Conservation (phyloP, 495 filamentous ascomycete species). For the Pyrenopolyporus hunteri region DNA sequence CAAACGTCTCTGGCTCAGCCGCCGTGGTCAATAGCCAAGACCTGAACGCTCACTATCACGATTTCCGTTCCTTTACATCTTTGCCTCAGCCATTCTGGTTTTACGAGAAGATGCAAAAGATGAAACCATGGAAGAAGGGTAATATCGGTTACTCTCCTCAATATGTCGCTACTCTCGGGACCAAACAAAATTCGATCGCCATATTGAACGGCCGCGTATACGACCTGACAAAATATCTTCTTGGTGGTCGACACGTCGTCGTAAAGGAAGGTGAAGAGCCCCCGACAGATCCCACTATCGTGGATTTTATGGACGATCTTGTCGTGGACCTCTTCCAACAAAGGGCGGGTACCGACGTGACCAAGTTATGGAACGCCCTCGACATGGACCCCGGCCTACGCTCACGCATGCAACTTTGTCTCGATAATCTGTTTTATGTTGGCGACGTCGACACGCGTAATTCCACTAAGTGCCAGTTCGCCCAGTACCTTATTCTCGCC, state of each 20-base stretch:
- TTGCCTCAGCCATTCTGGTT: slow-evolving; percentile 91
- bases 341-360: slow-evolving; percentile 78
- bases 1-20: slow-evolving; percentile 73
- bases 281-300: slow-evolving; percentile 59
- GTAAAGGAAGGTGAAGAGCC: slow-evolving; percentile 56
- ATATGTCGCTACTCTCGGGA: slow-evolving; percentile 74
- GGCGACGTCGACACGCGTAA: slow-evolving; percentile 92
- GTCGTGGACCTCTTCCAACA: slow-evolving; percentile 80
- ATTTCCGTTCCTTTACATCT: slow-evolving; percentile 85
- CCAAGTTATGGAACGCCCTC: slow-evolving; percentile 79
- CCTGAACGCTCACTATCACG: slow-evolving; percentile 80
- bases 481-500: slow-evolving; percentile 89
- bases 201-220: slow-evolving; percentile 85
- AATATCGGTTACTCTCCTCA: slow-evolving; percentile 82
- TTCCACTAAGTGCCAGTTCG: slow-evolving; percentile 82
- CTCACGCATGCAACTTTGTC: slow-evolving; percentile 76
- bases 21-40: slow-evolving; percentile 70
- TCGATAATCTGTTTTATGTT: slow-evolving; percentile 95
- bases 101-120: slow-evolving; percentile 76
- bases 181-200: slow-evolving; percentile 70
- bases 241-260: slow-evolving; percentile 71
- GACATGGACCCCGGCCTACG: slow-evolving; percentile 60
- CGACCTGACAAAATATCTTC: slow-evolving; percentile 85
- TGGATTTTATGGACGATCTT: slow-evolving; percentile 80
- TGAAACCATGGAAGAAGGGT: slow-evolving; percentile 84